phyloP scores from a whole-genome alignment of 352 stramenopile species.

The Labyrinthula sp. region DNA sequence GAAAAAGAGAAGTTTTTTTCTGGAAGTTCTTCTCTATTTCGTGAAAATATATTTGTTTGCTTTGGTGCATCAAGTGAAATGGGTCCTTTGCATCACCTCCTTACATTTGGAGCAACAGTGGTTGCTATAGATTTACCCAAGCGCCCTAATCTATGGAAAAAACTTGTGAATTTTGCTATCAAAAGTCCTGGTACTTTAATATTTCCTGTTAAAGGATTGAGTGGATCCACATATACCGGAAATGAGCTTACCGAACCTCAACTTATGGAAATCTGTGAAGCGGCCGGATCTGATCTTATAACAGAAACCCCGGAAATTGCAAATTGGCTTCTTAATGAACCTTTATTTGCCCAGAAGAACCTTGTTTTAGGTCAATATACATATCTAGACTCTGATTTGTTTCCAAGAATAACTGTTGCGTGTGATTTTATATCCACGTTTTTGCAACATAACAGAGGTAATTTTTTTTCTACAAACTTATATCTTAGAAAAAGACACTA shows the following conservation, averaged over 20 bases:
- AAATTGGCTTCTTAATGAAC: constrained; percentile 51
- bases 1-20: too few relatives aligned
- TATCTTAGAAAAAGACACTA: too few relatives aligned
- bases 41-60: too few relatives aligned
- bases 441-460: too few relatives aligned
- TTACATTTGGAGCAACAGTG: constrained; percentile 55
- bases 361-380: constrained; percentile 56
- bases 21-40: too few relatives aligned
- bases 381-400: constrained; percentile 57
- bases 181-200: constrained; percentile 49
- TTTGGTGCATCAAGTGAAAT: constrained; percentile 53
- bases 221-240: constrained; percentile 30
- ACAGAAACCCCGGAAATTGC: constrained; percentile 53
- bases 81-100: constrained; percentile 55
- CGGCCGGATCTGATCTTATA: constrained; percentile 54
- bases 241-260: constrained; percentile 37
- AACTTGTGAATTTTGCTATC: constrained; percentile 44
- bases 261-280: constrained; percentile 34
- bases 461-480: too few relatives aligned
- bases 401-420: constrained; percentile 56
- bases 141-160: constrained; percentile 47
- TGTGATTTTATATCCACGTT: too few relatives aligned
- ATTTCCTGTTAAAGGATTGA: constrained; percentile 54
- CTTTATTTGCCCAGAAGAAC: constrained; percentile 42
- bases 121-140: constrained; percentile 61